Base-by-base conservation (phyloP, 2,329 filamentous ascomycete genomes). In the Verticillium klebahnii region DNA sequence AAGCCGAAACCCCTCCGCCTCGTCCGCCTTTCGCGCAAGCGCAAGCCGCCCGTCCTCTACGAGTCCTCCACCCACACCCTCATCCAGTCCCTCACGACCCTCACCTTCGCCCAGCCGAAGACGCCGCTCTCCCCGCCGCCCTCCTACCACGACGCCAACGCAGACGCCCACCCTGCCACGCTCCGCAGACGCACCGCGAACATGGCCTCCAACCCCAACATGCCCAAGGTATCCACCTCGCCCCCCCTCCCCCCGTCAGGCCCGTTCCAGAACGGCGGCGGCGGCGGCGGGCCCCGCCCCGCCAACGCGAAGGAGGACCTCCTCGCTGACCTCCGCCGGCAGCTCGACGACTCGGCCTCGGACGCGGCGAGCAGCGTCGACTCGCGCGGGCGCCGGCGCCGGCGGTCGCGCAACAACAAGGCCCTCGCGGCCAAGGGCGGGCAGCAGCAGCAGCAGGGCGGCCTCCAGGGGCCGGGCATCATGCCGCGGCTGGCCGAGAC, bases 401-500 rank as follows among this genome's bases (percentile, higher is more conserved):
- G 52, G n/a, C 60, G 61, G 12, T 62, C 60, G 56, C 55, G 59
- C 31, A 61, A 58, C 60, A 58, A 56, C 60, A 64, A 58, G 57
- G 57, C 37, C 50, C 29, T 57, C 31, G 57, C 57, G 11, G 59
- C 61, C 58, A 60, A 61, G 9, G 39, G 39, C 29, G 29, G 29
- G 5, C 29, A 29, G 29, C 29, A 23, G 23, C 23, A 23, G 23
- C 23, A 29, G 14, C n/a, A 32, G 31, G n/a, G 9, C 15, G 57
- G 57, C n/a, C 57, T 58, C 3, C 55, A 68, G 40, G 12, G 59
- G 15, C 67, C 69, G 4, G 57, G 65, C 14, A 57, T 68, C 31
- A 55, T 71, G 14, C 69, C 69, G 5, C 66, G 70, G 8, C 62
- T 70, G 2, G 68, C 71, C 15, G 69, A 73, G 68, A 76, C 85